phyloP scores from a whole-genome alignment of 805 yeast species.

The Wickerhamomyces queroliae region DNA sequence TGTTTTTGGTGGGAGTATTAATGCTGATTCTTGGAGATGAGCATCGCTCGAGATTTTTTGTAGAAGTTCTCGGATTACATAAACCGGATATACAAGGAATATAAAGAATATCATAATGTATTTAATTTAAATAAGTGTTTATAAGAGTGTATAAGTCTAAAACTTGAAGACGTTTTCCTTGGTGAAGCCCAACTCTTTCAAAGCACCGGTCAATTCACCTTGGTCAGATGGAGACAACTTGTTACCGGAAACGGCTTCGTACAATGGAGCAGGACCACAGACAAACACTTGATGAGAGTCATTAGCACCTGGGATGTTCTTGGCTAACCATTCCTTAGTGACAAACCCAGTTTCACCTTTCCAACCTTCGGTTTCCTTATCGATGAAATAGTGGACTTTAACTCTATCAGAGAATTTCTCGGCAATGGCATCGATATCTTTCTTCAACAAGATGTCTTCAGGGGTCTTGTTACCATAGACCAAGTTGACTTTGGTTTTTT shows the following conservation, averaged over 20 bases:
- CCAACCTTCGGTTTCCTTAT: slow-evolving; percentile 44
- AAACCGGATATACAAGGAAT: too few relatives aligned
- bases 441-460: slow-evolving; percentile 75
- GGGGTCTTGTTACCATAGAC: slow-evolving; percentile 75
- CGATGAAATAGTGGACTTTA: slow-evolving; percentile 73
- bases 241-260: slow-evolving; percentile 80
- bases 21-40: neutral
- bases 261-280: slow-evolving; percentile 94
- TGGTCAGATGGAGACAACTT: slow-evolving; percentile 87
- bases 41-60: too few relatives aligned
- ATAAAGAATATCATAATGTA: too few relatives aligned
- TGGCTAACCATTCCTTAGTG: slow-evolving; percentile 62
- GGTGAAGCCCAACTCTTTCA: slow-evolving; percentile 82
- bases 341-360: slow-evolving; percentile 70
- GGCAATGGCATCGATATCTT: slow-evolving; percentile 68
- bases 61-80: too few relatives aligned
- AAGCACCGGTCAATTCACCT: slow-evolving; percentile 88
- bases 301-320: slow-evolving; percentile 58
- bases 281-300: slow-evolving; percentile 74
- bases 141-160: too few relatives aligned
- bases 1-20: neutral
- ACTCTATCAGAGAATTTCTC: slow-evolving; percentile 72
- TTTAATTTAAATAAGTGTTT: too few relatives aligned
- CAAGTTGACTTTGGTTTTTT: slow-evolving; percentile 82
- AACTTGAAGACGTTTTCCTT: slow-evolving; percentile 89